These are phyloP conservation scores for Neurospora sp. DNA, from an alignment of 495 filamentous ascomycete genomes.

Conservation along the genomic window DNA sequence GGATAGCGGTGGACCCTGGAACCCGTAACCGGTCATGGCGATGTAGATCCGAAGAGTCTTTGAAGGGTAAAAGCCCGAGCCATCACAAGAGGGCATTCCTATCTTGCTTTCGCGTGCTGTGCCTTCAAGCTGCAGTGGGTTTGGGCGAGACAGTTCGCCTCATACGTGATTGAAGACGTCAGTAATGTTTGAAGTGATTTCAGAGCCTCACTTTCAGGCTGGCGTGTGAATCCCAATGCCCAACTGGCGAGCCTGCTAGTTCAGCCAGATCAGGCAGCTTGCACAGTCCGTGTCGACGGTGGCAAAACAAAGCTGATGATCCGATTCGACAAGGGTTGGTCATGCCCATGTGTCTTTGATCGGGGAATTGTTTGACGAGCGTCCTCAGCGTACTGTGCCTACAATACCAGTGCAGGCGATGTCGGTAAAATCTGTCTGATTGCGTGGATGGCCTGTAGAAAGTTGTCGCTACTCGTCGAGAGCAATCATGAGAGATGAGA, in stretches of 20 bases:
- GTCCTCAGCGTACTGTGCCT: neutral
- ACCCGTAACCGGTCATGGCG: neutral
- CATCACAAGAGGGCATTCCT: neutral
- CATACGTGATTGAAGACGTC: neutral
- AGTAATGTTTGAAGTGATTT: neutral
- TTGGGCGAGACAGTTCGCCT: neutral
- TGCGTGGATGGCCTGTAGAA: neutral
- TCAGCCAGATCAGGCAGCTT: neutral
- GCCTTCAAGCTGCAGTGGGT: neutral
- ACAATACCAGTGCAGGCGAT: neutral
- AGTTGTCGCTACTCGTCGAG: neutral
- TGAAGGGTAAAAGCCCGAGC: neutral
- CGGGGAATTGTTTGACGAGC: neutral
- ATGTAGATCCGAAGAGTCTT: neutral
- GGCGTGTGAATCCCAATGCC: neutral
- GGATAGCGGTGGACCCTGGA: neutral
- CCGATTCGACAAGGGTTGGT: neutral
- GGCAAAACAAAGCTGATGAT: neutral
- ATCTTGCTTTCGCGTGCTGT: neutral
- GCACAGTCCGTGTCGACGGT: neutral
- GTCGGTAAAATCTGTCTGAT: neutral
- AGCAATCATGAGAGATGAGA: neutral
- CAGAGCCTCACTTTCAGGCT: neutral
- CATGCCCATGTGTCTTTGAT: neutral
- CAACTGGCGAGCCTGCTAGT: neutral